phyloP scores from a whole-genome alignment of 495 filamentous ascomycete species.

The Lophium mytilinum region DNA sequence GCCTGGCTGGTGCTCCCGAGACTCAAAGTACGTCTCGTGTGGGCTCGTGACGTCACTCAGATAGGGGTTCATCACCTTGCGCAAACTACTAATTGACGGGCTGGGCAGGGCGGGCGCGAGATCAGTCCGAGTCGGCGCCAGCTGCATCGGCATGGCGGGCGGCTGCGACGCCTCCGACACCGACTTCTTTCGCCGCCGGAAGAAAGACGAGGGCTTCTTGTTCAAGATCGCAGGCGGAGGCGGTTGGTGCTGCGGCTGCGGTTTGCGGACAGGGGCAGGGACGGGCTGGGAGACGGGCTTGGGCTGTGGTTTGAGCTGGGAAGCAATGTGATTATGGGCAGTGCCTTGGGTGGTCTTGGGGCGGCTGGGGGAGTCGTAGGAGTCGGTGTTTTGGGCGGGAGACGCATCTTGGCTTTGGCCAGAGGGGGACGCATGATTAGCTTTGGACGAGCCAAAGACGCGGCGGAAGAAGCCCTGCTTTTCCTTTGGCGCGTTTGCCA shows the following conservation, averaged over 20 bases:
- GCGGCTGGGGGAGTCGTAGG: slow-evolving; percentile 10
- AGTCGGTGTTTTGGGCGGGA: slow-evolving; percentile 6
- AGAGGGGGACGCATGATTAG: neutral
- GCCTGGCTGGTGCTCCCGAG: slow-evolving; percentile 17
- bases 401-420: slow-evolving; percentile 3
- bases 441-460: slow-evolving; percentile 55
- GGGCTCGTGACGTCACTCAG: slow-evolving; percentile 36
- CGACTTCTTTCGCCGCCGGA: slow-evolving; percentile 86
- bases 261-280: neutral
- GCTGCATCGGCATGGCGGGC: slow-evolving; percentile 39
- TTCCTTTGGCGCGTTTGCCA: slow-evolving; percentile 45
- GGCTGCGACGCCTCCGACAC: slow-evolving; percentile 47
- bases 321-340: slow-evolving; percentile 22
- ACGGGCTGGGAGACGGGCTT: neutral
- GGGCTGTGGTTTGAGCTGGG: slow-evolving; percentile 13
- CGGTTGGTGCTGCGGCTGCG: slow-evolving; percentile 25
- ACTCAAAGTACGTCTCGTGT: slow-evolving; percentile 18
- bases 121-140: slow-evolving; percentile 18
- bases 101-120: slow-evolving; percentile 44
- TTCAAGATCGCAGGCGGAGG: slow-evolving; percentile 52
- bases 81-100: slow-evolving; percentile 72
- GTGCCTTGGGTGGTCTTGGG: slow-evolving; percentile 19
- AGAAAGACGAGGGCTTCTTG: slow-evolving; percentile 90
- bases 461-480: slow-evolving; percentile 85
- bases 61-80: slow-evolving; percentile 86